These are phyloP conservation scores for Penicillium arizonense DNA, from an alignment of 495 filamentous ascomycete species.

Conservation along the genomic window DNA sequence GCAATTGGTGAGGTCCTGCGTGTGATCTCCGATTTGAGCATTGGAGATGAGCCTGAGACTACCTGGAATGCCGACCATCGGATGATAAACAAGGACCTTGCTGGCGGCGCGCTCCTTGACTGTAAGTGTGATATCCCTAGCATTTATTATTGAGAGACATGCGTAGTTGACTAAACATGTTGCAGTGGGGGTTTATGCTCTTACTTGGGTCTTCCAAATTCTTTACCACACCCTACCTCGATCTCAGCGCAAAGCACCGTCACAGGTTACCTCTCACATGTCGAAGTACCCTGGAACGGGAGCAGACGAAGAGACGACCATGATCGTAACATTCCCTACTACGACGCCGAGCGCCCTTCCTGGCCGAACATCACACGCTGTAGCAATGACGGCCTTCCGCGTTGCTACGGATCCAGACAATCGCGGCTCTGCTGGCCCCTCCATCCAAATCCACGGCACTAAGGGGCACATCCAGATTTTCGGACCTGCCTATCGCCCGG, in stretches of 20 bases:
- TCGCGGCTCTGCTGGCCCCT: slow-evolving; percentile 58
- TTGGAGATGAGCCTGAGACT: slow-evolving; percentile 49
- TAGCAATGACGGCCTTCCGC: slow-evolving; percentile 76
- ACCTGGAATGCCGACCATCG: slow-evolving; percentile 59
- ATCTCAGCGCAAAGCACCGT: slow-evolving; percentile 49
- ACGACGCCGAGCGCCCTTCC: slow-evolving; percentile 46
- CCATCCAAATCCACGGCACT: slow-evolving; percentile 80
- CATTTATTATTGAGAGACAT: too few species aligned
- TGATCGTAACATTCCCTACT: slow-evolving; percentile 74
- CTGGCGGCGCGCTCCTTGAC: slow-evolving; percentile 81
- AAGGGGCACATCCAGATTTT: slow-evolving; percentile 84
- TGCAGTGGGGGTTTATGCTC: slow-evolving; percentile 77
- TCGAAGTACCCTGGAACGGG: slow-evolving; percentile 52
- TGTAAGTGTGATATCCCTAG: slow-evolving; percentile 33
- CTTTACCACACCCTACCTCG: slow-evolving; percentile 76
- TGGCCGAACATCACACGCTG: slow-evolving; percentile 54
- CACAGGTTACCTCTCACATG: slow-evolving; percentile 70
- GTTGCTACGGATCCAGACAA: slow-evolving; percentile 65
- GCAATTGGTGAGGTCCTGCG: slow-evolving; percentile 75
- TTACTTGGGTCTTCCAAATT: slow-evolving; percentile 93
- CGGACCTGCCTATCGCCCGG: slow-evolving; percentile 70
- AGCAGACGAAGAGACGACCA: slow-evolving; percentile 79
- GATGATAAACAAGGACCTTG: slow-evolving; percentile 85
- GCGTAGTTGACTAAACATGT: background rate
- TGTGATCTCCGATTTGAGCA: slow-evolving; percentile 68